phyloP scores from a whole-genome alignment of 495 filamentous ascomycete species.

The Rostrohypoxylon terebratum region DNA sequence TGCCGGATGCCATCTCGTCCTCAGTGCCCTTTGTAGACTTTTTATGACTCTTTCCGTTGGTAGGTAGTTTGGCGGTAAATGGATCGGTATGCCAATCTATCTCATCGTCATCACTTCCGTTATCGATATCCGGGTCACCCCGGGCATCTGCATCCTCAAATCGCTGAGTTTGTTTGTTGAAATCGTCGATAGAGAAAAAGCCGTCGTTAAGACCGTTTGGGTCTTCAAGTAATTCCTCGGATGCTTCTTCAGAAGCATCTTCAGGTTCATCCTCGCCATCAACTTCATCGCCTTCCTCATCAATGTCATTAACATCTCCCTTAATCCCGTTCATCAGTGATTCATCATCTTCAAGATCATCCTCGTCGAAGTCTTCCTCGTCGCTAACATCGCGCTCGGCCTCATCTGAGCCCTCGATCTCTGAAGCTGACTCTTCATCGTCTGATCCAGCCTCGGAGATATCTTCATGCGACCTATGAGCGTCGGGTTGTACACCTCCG shows the following conservation, averaged over 20 bases:
- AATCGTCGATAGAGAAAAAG: constrained; percentile 98
- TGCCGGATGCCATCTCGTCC: constrained; percentile 39
- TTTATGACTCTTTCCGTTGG: constrained; percentile 23
- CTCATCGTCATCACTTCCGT: constrained; percentile 79
- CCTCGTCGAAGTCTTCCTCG: constrained; percentile 55
- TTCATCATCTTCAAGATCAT: constrained; percentile 56
- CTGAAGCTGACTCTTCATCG: constrained; percentile 46
- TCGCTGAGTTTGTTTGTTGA: constrained; percentile 91
- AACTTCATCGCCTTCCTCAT: constrained; percentile 40
- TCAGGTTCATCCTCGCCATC: constrained; percentile 55
- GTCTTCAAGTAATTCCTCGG: constrained; percentile 59
- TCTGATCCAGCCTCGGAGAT: constrained; percentile 60
- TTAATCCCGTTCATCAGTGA: constrained; percentile 50
- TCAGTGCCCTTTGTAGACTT: constrained; percentile 34
- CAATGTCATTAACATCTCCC: constrained; percentile 50
- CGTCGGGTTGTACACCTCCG: constrained; percentile 40
- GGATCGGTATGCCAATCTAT: constrained; percentile 87
- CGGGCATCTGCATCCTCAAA: constrained; percentile 83
- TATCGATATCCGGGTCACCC: constrained; percentile 70
- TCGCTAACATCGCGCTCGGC: constrained; percentile 59
- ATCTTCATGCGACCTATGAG: constrained; percentile 59
- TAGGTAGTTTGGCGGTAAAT: constrained; percentile 49
- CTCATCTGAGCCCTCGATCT: constrained; percentile 51
- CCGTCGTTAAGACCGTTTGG: constrained; percentile 83
- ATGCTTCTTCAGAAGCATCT: constrained; percentile 45